Percentiles rank a stretch among this genome's conserved stretches.
Conservation (phyloP, 441 rosid genomes). For the Rhodomyrtus psidioides region DNA sequence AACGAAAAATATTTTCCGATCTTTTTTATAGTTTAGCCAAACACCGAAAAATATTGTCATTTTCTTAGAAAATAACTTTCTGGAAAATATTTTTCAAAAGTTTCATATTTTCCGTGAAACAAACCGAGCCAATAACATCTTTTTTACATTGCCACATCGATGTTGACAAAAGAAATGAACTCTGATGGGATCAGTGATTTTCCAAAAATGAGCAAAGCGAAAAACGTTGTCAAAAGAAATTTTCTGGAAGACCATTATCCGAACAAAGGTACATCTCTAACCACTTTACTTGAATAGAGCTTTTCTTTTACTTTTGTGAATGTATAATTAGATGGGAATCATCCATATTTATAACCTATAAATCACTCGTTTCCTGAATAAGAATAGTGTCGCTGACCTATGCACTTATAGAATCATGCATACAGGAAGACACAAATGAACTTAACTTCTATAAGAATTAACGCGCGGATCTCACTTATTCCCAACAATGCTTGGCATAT, state of each 20-base stretch:
- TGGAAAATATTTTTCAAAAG: too few relatives aligned
- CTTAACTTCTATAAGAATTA: too few relatives aligned
- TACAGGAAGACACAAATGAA: too few relatives aligned
- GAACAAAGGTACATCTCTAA: background rate
- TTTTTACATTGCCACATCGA: background rate
- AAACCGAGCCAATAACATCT: too few relatives aligned
- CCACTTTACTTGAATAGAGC: background rate
- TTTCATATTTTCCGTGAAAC: too few relatives aligned
- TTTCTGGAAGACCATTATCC: background rate
- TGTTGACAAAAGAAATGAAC: background rate
- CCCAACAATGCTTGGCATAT: too few relatives aligned
- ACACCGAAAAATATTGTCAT: too few relatives aligned
- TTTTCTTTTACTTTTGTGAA: background rate
- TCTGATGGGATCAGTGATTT: background rate
- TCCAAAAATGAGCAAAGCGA: background rate
- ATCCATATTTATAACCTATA: background rate
- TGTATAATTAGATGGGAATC: background rate
- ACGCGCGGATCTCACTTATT: background rate
- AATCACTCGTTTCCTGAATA: background rate
- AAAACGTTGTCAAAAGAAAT: background rate
- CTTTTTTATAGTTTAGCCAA: too few relatives aligned
- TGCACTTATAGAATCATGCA: background rate
- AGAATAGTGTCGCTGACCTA: background rate
- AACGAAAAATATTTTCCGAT: too few relatives aligned
- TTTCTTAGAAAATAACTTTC: too few relatives aligned